Base-by-base conservation (phyloP, 1,284 basidiomycete genomes). In the Heliocybe sulcata region DNA sequence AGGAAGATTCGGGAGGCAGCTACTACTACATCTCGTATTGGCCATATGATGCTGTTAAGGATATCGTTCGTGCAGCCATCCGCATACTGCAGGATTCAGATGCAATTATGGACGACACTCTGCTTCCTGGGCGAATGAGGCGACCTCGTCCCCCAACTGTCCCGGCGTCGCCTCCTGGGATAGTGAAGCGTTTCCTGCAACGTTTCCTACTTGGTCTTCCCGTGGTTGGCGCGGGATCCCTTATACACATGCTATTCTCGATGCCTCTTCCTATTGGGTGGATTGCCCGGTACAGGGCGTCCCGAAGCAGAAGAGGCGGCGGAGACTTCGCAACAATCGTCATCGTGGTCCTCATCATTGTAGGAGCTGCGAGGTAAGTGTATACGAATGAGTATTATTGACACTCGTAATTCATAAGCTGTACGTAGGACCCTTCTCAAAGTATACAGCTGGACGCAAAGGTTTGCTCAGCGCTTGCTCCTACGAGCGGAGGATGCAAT, bases 401-500 rank as follows among this genome's bases (percentile, higher is more conserved):
- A 54, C 45, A 42, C 53, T 42, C 16, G 38, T 42, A 16, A 6
- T 42, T 4, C 10, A 0, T 52, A 12, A 25, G 20, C 52, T 2
- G 51, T 54, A 31, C 60, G 14, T 59, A 91, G 88, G 63, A 84
- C 88, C 10, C 63, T 91, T 27, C 79, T 78, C 63, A 77, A 85
- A 56, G 83, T 90, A 2, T 92, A 90, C 65, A 68, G 73, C 54
- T 64, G 83, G 29, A 90, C 87, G 1, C 77, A 86, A 62, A 71
- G 64, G 45, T 63, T 79, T 38, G 79, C 84, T 1, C 79, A 82
- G 63, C 76, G 80, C 20, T 54, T 86, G n/a, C 72, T 92, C 19
- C 69, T 81, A 6, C 80, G 84, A 35, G 86, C 87, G 3, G 88
- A 92, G 64, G 85, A 88, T 66, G 83, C 82, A 1, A 90, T 92